Evolutionary conservation across 2,329 filamentous ascomycete genomes (phyloP), one percentile per base, ranked within the genome.

Genomic region (Penicillium freii): DNA sequence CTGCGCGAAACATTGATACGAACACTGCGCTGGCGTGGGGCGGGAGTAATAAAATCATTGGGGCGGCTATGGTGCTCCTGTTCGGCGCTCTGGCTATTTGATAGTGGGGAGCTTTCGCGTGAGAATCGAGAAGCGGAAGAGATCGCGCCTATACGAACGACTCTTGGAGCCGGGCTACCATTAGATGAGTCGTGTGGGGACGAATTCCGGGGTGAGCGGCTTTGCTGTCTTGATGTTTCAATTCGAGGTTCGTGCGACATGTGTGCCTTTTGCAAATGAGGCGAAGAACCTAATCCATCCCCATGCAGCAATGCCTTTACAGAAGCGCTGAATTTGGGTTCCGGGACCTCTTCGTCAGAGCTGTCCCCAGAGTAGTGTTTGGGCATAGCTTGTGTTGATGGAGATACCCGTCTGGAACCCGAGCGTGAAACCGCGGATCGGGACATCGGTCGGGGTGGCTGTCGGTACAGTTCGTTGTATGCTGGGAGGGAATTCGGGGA

Each of bases 341-440:
- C 88, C 17, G 90, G 89, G 29, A 95, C 90, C 75, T 97, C 93
- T 69, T 97, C 93, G 75, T 97, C 93, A 25, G 92, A 96, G 79
- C 91, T 96, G 71, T 96, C 92, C 66, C 90, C 87, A 1, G 79
- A 76, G 62, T 70, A 74, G 19, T 69, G 66, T 46, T 67, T 68
- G 3, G 71, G 58, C 2, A 67, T 47, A 6, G 66, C 52, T 54
- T 54, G 49, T 65, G 57, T 31, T 63, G 62, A 50, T 58, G 71
- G 69, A 15, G 73, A 75, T 51, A 61, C 64, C 57, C 71, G 70
- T 62, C 70, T 68, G 58, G 71, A 70, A 49, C 67, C 62, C 25
- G 68, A 64, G 61, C 70, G 70, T 65, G 72, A 73, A 62, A 70
- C 65, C 48, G 74, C 65, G 61, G 71, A 66, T 66, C 73, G 70